Percentiles rank a stretch among this genome's conserved stretches.
phyloP scores from a whole-genome alignment of 2,329 filamentous ascomycete species.

The Aspergillus sp. region DNA sequence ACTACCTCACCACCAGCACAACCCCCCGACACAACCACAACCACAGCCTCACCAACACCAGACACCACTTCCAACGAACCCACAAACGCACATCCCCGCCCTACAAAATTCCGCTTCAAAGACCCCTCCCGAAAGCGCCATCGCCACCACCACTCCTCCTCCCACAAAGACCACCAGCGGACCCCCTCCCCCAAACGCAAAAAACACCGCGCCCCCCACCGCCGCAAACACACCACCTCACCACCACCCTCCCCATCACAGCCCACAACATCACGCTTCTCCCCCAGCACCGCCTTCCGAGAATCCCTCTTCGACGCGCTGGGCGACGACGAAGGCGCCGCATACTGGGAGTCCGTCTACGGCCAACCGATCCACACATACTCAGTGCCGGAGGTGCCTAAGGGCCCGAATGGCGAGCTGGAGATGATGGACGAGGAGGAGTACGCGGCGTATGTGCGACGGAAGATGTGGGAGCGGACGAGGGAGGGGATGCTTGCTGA shows the following conservation, averaged over 20 bases:
- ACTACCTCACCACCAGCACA: neutral
- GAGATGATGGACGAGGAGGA: conserved; percentile 92
- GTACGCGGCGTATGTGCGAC: conserved; percentile 81
- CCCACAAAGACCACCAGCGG: conserved; percentile 18
- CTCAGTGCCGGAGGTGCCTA: conserved; percentile 50
- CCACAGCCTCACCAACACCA: neutral
- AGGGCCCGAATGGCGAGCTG: conserved; percentile 59
- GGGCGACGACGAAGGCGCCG: conserved; percentile 92
- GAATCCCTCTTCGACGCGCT: conserved; percentile 96
- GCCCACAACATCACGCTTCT: conserved; percentile 38
- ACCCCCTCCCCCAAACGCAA: conserved; percentile 18
- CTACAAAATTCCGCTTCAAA: conserved; percentile 40
- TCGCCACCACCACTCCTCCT: conserved; percentile 18
- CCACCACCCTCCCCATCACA: neutral
- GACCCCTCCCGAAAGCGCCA: conserved; percentile 20
- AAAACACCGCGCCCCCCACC: conserved; percentile 26
- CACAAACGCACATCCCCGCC: conserved; percentile 10
- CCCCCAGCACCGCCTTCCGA: conserved; percentile 77
- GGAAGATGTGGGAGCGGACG: conserved; percentile 94
- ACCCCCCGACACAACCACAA: neutral
- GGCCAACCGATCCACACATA: conserved; percentile 91
- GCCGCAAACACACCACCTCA: conserved; percentile 19
- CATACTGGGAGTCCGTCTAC: conserved; percentile 96
- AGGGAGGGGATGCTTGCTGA: conserved; percentile 82
- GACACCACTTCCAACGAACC: conserved; percentile 17